These are phyloP conservation scores for Hanseniaspora vineae DNA, from an alignment of 805 yeast species.

Conservation along the genomic window DNA sequence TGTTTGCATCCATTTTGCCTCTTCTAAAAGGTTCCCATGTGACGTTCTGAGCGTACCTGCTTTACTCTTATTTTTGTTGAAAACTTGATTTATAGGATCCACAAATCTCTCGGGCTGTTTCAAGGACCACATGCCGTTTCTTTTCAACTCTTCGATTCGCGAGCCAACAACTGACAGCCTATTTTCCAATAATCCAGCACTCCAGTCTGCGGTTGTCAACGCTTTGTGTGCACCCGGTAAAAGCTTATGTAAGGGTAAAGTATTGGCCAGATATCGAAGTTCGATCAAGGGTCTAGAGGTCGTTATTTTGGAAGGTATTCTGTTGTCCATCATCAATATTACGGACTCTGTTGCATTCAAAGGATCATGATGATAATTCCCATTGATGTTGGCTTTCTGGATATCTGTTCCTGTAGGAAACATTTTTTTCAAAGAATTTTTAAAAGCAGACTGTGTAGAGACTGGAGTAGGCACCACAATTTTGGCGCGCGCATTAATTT, in stretches of 20 bases:
- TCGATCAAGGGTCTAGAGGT: conserved; percentile 68
- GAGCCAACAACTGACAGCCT: conserved; percentile 81
- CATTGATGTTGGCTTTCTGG: background rate
- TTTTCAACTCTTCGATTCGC: conserved; percentile 80
- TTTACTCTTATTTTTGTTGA: conserved; percentile 12
- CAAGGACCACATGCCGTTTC: conserved; percentile 82
- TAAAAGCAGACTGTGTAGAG: background rate
- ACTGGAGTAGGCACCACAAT: background rate
- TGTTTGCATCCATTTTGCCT: conserved; percentile 71
- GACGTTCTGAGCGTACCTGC: conserved; percentile 24
- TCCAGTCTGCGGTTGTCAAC: conserved; percentile 72
- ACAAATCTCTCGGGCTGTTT: conserved; percentile 63
- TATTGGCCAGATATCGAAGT: conserved; percentile 74
- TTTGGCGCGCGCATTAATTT: background rate
- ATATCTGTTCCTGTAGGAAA: background rate
- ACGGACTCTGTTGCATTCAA: conserved; percentile 26
- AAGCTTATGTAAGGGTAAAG: conserved; percentile 70
- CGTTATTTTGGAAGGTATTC: conserved; percentile 39
- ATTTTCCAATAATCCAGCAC: conserved; percentile 77
- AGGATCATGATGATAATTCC: conserved; percentile 4
- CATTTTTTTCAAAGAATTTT: background rate
- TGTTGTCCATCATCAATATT: conserved; percentile 36
- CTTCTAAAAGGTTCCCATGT: conserved; percentile 64
- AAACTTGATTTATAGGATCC: conserved; percentile 38
- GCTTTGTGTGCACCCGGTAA: conserved; percentile 80